Evolutionary conservation across 2,329 filamentous ascomycete genomes (phyloP), one percentile per base, ranked within the genome.

Genomic region (Emmonsiellopsis sp.): DNA sequence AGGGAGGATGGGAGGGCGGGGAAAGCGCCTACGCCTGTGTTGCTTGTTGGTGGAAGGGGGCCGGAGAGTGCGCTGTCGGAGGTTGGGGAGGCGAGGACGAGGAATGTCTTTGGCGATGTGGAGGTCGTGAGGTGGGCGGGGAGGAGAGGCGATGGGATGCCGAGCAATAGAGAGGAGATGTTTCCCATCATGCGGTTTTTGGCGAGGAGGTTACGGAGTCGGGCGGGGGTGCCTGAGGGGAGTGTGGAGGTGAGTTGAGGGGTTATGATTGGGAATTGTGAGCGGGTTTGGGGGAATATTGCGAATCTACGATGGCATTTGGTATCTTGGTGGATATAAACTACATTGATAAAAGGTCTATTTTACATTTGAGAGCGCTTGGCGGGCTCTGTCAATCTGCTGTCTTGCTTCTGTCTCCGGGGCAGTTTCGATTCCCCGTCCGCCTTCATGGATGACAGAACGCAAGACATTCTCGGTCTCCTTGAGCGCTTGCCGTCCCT

Each of bases 131-230:
- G 80, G 63, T 93, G 87, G 82, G 80, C 78, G 63, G 82, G 84
- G 64, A 70, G 84, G 64, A 69, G 68, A 2, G 87, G 85, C 5
- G 89, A 95, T 68, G 79, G 79, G 1, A 95, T 96, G 91, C 89
- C 90, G n/a, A 75, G 77, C 45, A 85, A 79, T 65, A 78, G 86
- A 51, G 89, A 94, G 9, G 91, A 97, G 76, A 91, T 94, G 79
- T 65, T 91, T 63, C 90, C 91, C 0, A 79, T 96, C 56, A 96
- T 96, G 89, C 82, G 86, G 64, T 96, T 84, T 67, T 79, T 76
- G 60, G 72, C 70, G 20, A 63, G 71, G 37, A 62, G 70, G 48
- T 59, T 76, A 55, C 65, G 67, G 54, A 76, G 73, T 63, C 65
- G 67, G 54, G 65, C 69, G 51, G 73, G 73, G 34, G 72, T 76